These are phyloP conservation scores for Arachis hypogaea DNA, from an alignment of 306 rosid genomes.

Conservation along the genomic window DNA sequence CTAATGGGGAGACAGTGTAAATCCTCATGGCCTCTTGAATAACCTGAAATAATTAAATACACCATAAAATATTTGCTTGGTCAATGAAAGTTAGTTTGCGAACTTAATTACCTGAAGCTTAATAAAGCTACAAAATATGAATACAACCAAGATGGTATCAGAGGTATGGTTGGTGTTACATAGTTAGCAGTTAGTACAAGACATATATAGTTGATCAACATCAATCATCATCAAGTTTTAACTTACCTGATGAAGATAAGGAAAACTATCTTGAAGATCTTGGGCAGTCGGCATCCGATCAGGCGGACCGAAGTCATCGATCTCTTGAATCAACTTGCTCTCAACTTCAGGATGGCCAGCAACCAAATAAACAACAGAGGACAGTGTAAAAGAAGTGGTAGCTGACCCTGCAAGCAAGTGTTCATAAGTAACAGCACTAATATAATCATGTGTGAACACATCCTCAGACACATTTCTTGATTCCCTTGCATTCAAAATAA, in stretches of 20 bases:
- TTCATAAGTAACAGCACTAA: conserved; percentile 86
- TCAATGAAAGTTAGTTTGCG: conserved; percentile 1
- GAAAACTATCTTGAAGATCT: conserved; percentile 71
- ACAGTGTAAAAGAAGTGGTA: conserved; percentile 78
- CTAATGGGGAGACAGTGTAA: conserved; percentile 83
- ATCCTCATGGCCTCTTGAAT: conserved; percentile 89
- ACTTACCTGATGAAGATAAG: conserved; percentile 82
- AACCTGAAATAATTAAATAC: conserved; percentile 54
- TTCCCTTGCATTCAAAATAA: conserved; percentile 74
- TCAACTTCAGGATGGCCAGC: conserved; percentile 84
- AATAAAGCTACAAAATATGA: neutral
- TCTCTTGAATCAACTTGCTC: conserved; percentile 69
- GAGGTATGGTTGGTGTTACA: no score
- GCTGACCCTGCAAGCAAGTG: conserved; percentile 93
- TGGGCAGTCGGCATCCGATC: conserved; percentile 57
- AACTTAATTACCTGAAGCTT: neutral
- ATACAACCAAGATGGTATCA: neutral
- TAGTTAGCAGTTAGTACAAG: no score
- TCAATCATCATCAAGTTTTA: neutral
- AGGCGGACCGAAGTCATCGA: conserved; percentile 64
- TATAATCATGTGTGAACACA: conserved; percentile 68
- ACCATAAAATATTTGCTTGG: neutral
- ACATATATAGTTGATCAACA: no score
- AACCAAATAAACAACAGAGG: conserved; percentile 79
- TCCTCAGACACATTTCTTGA: conserved; percentile 50